These are phyloP conservation scores for Phaffomyces thermotolerans DNA, from an alignment of 805 yeast species.

Conservation along the genomic window DNA sequence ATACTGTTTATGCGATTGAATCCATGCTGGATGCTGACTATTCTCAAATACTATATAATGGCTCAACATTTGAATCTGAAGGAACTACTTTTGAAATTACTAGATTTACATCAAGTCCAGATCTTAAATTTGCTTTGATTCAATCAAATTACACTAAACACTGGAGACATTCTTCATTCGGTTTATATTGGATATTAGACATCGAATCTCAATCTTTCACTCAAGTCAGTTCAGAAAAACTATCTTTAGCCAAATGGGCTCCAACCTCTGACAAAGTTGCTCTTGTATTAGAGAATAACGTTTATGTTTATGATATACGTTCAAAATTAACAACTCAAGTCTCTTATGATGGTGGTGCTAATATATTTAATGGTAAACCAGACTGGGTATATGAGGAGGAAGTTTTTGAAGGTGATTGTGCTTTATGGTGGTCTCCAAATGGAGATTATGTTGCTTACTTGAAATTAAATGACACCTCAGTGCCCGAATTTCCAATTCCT, in stretches of 20 bases:
- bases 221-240: slow-evolving; percentile 24
- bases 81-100: slow-evolving; percentile 41
- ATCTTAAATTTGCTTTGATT: slow-evolving; percentile 50
- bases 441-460: slow-evolving; percentile 60
- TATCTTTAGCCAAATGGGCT: slow-evolving; percentile 58
- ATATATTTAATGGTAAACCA: slow-evolving; percentile 79
- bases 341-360: slow-evolving; percentile 63
- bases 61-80: slow-evolving; percentile 36
- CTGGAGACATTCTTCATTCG: slow-evolving; percentile 46
- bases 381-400: slow-evolving; percentile 97
- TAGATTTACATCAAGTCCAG: slow-evolving; percentile 56
- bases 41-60: slow-evolving; percentile 41
- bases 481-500: slow-evolving; percentile 67
- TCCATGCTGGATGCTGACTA: slow-evolving; percentile 39
- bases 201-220: slow-evolving; percentile 21
- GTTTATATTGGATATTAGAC: slow-evolving; percentile 36
- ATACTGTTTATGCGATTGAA: slow-evolving; percentile 46
- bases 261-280: slow-evolving; percentile 64
- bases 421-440: slow-evolving; percentile 83
- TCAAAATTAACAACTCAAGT: slow-evolving; percentile 30
- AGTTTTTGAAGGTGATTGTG: slow-evolving; percentile 60
- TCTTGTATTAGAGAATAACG: slow-evolving; percentile 60
- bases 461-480: slow-evolving; percentile 65
- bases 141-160: slow-evolving; percentile 55
- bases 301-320: slow-evolving; percentile 44